Base-by-base conservation (phyloP, 495 filamentous ascomycete species). In the Penicillium verhagenii region DNA sequence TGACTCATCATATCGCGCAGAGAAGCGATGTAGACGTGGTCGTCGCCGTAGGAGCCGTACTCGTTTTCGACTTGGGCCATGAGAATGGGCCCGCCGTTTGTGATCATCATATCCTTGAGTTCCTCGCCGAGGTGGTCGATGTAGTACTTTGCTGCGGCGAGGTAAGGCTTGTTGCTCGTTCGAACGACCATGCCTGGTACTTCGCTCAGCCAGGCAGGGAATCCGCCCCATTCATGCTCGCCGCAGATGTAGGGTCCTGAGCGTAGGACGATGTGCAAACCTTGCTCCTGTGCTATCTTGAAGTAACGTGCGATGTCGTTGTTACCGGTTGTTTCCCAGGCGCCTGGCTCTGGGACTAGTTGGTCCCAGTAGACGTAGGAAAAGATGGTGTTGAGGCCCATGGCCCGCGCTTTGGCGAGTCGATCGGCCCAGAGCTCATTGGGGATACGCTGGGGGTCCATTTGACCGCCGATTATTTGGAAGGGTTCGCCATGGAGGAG, bases 11-110 rank as follows among this genome's bases (percentile, higher is more conserved):
- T 72, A 53, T 75, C 68, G 13, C 67, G 49, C 23, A 79, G 20
- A 0, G 60, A 66, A 11, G 56, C 47, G 16, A 67, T 72, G 43
- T 79, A 78, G 2, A 47, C 53, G 35, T 76, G 72, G 46, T 79
- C 65, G 28, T 52, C 57, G 0, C 74, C 74, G 37, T 72, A 78
- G 25, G 69, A 74, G 4, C 76, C 76, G 50, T 80, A 80, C 49
- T 79, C 77, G 47, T 79, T 79, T 52, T 79, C 77, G 16, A 78
- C 67, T 50, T 79, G 77, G 9, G 74, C 67, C 73, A 79, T 75
- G 16, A 80, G 37, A 16, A 80, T 64, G 5, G 75, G 75, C 7
- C 77, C 77, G 3, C 73, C 74, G 1, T 70, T 53, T 14, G 65
- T 72, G 19, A 72, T 56, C 45, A 70, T 68, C 24, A 74, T 52